phyloP scores from a whole-genome alignment of 2,329 filamentous ascomycete species.

The Pestalotiopsis fici region DNA sequence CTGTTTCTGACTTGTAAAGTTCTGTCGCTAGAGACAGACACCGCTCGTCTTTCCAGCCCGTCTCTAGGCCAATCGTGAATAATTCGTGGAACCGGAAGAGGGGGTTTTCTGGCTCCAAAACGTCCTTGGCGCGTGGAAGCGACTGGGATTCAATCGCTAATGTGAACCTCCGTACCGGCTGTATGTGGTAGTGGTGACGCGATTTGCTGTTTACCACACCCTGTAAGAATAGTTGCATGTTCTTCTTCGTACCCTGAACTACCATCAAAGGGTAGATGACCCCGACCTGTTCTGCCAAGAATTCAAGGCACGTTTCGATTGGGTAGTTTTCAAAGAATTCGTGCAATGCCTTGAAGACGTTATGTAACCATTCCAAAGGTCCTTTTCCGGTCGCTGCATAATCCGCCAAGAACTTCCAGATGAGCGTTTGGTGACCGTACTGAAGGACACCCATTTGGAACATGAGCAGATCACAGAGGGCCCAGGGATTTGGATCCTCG shows the following conservation, averaged over 20 bases:
- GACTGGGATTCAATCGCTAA: neutral
- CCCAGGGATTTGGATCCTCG: constrained; percentile 4
- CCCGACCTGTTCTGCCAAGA: neutral
- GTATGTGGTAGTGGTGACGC: constrained; percentile 1
- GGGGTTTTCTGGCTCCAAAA: neutral
- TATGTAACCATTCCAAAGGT: neutral
- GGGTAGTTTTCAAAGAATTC: constrained; percentile 1
- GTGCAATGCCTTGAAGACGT: constrained; percentile 1
- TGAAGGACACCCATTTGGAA: constrained; percentile 5
- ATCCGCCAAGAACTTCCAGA: constrained; percentile 6
- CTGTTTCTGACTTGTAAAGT: neutral
- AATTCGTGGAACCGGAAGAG: constrained; percentile 5
- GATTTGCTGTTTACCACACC: constrained; percentile 3
- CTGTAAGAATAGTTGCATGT: constrained; percentile 1
- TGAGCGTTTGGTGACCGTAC: constrained; percentile 7
- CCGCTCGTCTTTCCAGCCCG: neutral
- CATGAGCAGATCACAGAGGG: constrained; percentile 4
- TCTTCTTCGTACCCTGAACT: neutral
- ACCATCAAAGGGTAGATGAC: constrained; percentile 5
- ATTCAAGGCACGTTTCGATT: constrained; percentile 4
- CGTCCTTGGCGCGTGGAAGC: neutral
- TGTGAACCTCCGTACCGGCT: neutral
- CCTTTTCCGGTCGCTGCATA: neutral
- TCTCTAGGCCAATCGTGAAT: neutral
- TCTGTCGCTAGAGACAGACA: neutral